Conservation (phyloP, 1,284 basidiomycete genomes). For the Microbotryomycetes sp. region DNA sequence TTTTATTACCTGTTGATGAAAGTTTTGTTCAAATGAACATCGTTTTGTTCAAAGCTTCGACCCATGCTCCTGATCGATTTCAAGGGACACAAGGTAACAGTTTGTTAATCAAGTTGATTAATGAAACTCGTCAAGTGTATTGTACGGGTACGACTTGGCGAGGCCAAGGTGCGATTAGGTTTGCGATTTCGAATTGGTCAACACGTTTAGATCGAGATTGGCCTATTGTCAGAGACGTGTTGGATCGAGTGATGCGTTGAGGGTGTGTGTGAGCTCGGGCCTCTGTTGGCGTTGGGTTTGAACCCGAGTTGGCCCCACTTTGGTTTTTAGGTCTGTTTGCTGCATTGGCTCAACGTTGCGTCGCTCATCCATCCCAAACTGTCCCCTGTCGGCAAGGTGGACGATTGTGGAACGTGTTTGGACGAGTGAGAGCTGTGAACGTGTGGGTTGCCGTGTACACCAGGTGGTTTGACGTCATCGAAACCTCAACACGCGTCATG, state of each 20-base stretch:
- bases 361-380: no score
- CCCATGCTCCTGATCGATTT: constrained; percentile 34
- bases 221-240: constrained; percentile 31
- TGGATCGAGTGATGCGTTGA: constrained; percentile 34
- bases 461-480: neutral
- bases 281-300: neutral
- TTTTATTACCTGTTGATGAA: constrained; percentile 38
- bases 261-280: neutral
- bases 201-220: constrained; percentile 43
- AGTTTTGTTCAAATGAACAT: constrained; percentile 43
- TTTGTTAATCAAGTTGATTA: constrained; percentile 43
- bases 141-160: constrained; percentile 46
- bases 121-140: constrained; percentile 45
- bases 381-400: no score
- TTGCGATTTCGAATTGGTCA: constrained; percentile 50
- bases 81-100: constrained; percentile 25
- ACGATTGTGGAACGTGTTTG: no score
- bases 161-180: constrained; percentile 44
- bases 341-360: no score
- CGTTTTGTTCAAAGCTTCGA: constrained; percentile 46
- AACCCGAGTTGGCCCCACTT: no score
- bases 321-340: no score
- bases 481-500: neutral
- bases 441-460: neutral
- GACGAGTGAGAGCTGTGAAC: no score